Evolutionary conservation across 2,329 filamentous ascomycete species (phyloP), one percentile per base, ranked within the genome.

Genomic region (Penicillium sp.): DNA sequence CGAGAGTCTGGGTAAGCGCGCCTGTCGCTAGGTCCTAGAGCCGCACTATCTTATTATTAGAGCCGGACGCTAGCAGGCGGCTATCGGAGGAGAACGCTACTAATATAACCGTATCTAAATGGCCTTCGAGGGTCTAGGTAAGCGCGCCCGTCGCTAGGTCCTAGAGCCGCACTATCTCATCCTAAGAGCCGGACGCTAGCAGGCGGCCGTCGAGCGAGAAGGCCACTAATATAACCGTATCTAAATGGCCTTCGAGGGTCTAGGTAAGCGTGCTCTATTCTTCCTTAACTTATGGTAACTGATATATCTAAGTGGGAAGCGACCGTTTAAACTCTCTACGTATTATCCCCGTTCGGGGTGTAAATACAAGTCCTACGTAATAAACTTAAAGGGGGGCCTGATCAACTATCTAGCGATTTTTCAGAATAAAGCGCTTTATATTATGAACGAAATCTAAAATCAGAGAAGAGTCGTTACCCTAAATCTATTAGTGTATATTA

Each of bases 141-240:
- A 48, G 18, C 6, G 31, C 38, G 25, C 61, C 58, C 13, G 55
- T 61, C 3, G 37, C 21, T 4, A 39, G 6, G 18, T 56, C 32
- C 54, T 31, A 56, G n/a, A 46, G 18, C 3, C 18, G 32, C 4
- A 47, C 15, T 25, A 9, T 27, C 3, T 13, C 1, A 27, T 37
- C 45, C 2, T 5, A 1, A 18, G 21, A 56, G 16, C 31, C 21
- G 8, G 50, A 55, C 16, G 21, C 39, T 15, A 25, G 27, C 0
- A 38, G 40, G 2, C 32, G 15, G 6, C 34, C 23, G 13, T 47
- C 8, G 15, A 34, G 15, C 5, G 15, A 37, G 10, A 47, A 47
- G 15, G 18, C 29, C n/a, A 42, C 21, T 21, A 25, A 44, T 0
- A 6, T 0, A 15, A 34, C 25, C n/a, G 1, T 6, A 6, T 9